These are phyloP conservation scores for Dryadomyces quercus-mongolicae DNA, from an alignment of 2,329 filamentous ascomycete species.

Conservation along the genomic window DNA sequence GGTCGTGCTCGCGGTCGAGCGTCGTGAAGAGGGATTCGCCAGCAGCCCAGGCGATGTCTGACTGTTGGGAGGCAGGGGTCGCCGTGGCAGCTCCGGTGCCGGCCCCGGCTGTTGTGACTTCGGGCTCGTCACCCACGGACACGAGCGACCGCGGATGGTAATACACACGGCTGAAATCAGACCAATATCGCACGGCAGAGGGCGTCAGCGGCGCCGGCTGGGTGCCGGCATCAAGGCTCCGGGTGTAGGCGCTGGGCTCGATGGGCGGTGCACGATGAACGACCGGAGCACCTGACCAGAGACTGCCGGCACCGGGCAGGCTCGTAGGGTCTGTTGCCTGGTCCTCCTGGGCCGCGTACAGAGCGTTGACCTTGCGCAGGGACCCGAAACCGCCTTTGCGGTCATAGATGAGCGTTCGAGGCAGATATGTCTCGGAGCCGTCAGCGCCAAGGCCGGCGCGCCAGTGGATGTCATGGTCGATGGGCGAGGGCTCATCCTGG, in stretches of 20 bases:
- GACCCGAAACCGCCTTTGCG: constrained; percentile 89
- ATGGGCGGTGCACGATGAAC: constrained; percentile 60
- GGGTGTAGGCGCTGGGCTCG: constrained; percentile 61
- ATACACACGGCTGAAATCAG: constrained; percentile 86
- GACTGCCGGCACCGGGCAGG: constrained; percentile 4
- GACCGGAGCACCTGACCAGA: constrained; percentile 47
- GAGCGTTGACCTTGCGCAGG: constrained; percentile 71
- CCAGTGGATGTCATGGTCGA: constrained; percentile 84
- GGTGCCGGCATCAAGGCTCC: constrained; percentile 61
- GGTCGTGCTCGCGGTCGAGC: constrained; percentile 68
- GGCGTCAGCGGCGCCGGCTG: constrained; percentile 50
- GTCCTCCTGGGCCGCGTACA: constrained; percentile 53
- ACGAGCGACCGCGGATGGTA: constrained; percentile 82
- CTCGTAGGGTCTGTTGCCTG: constrained; percentile 7
- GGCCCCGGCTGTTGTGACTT: too few species aligned
- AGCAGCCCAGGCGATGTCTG: constrained; percentile 38
- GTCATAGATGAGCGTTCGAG: constrained; percentile 86
- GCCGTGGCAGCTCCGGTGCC: too few species aligned
- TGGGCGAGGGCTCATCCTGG: constrained; percentile 44
- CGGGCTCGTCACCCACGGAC: constrained; percentile 40
- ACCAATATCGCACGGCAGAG: constrained; percentile 83
- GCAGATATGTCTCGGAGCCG: constrained; percentile 83
- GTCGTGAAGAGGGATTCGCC: constrained; percentile 65
- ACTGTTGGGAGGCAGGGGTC: background rate
- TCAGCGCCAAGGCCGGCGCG: constrained; percentile 70